These are phyloP conservation scores for Neurospora intermedia DNA, from an alignment of 495 filamentous ascomycete species.

Conservation along the genomic window DNA sequence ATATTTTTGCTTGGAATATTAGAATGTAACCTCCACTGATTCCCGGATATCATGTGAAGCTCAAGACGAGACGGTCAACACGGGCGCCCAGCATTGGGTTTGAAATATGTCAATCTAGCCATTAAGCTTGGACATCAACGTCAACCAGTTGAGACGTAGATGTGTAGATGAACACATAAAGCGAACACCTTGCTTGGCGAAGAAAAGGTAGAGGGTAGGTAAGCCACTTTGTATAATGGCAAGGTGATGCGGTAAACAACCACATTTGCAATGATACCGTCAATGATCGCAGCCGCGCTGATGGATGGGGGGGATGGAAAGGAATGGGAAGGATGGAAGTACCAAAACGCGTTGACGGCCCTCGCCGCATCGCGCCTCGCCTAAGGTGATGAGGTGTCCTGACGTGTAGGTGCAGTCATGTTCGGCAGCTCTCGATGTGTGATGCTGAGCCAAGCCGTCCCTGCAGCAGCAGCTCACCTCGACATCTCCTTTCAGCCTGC, in stretches of 20 bases:
- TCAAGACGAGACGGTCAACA: constrained; percentile 36
- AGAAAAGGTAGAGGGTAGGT: not conserved
- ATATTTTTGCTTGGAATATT: not conserved
- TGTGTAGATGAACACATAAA: not conserved
- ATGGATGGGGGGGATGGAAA: not conserved
- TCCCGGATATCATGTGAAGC: constrained; percentile 32
- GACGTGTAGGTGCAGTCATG: not conserved
- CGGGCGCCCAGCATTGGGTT: constrained; percentile 41
- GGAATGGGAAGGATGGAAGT: not conserved
- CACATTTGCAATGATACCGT: not conserved
- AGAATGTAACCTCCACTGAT: constrained; percentile 41
- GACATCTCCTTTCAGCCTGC: not conserved
- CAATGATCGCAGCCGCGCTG: not conserved
- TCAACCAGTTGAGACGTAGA: constrained; percentile 12
- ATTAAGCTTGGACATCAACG: constrained; percentile 31
- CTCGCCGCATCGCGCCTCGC: not conserved
- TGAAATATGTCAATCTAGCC: constrained; percentile 26
- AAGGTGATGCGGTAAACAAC: not conserved
- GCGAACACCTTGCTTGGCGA: not conserved
- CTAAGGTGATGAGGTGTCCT: not conserved
- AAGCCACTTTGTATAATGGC: not conserved
- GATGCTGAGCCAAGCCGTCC: not conserved
- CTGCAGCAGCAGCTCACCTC: not conserved
- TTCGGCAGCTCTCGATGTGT: not conserved
- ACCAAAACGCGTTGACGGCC: not conserved